Percentiles rank a stretch among this genome's conserved stretches.
These are phyloP conservation scores for Claviceps capensis DNA, from an alignment of 2,329 filamentous ascomycete genomes.

Conservation along the genomic window DNA sequence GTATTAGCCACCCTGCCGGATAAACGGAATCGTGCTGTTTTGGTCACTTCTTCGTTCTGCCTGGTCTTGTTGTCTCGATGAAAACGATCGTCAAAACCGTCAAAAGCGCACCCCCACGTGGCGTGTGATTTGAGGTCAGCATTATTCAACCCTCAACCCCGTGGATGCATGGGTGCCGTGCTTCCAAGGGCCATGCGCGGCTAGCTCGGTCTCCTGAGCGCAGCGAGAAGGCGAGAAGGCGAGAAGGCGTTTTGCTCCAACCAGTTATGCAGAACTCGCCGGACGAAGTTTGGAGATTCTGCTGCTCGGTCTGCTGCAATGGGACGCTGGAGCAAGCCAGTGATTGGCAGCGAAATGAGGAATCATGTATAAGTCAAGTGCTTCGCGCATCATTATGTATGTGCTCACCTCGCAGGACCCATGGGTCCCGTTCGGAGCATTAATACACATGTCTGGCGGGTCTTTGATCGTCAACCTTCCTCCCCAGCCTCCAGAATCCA, in stretches of 20 bases:
- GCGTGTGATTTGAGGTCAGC: neutral
- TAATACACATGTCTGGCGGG: neutral
- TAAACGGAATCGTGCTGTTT: conserved; percentile 1
- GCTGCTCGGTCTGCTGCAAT: neutral
- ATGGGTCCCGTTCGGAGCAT: neutral
- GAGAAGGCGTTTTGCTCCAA: neutral
- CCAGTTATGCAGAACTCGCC: neutral
- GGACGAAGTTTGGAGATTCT: neutral
- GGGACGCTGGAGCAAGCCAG: too few species aligned
- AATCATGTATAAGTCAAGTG: neutral
- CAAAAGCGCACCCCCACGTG: neutral
- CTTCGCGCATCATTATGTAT: neutral
- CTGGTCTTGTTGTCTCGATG: neutral
- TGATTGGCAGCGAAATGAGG: neutral
- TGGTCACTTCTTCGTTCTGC: neutral
- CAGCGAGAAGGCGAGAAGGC: neutral
- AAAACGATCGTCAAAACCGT: neutral
- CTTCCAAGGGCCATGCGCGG: neutral
- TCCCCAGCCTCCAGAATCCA: neutral
- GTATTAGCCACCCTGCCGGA: neutral
- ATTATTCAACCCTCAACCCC: neutral
- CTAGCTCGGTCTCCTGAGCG: neutral
- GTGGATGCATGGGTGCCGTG: neutral
- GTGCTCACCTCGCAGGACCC: neutral
- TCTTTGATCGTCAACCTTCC: neutral